phyloP scores from a whole-genome alignment of 371 early-diverging fungal species.

The Saksenaea vasiformis region DNA sequence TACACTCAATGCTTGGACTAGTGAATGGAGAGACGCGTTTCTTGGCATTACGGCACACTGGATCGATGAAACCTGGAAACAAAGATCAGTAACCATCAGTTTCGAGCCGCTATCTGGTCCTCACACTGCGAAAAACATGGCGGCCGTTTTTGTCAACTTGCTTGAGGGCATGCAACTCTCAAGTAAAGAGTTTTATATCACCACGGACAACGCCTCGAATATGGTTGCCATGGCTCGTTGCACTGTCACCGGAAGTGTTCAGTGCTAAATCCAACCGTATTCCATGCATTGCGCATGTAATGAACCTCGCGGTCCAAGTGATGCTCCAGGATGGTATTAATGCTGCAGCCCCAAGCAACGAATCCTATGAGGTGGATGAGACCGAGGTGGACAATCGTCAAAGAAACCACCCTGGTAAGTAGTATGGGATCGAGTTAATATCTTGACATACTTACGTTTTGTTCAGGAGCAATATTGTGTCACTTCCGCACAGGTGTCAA shows the following conservation, averaged over 20 bases:
- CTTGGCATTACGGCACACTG: conserved; percentile 26
- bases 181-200: conserved; percentile 18
- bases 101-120: conserved; percentile 19
- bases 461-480: too few species aligned
- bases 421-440: too few species aligned
- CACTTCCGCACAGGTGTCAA: too few species aligned
- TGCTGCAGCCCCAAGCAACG: too few species aligned
- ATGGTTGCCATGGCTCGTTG: conserved; percentile 19
- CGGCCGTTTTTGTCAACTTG: conserved; percentile 13
- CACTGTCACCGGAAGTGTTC: too few species aligned
- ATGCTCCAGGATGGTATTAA: too few species aligned
- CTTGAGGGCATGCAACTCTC: conserved; percentile 14
- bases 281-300: background rate
- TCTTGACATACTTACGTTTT: too few species aligned
- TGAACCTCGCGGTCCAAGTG: background rate
- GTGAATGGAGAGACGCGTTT: conserved; percentile 16
- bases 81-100: conserved; percentile 17
- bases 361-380: too few species aligned
- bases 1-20: conserved; percentile 25
- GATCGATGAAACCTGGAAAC: conserved; percentile 18
- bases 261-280: background rate
- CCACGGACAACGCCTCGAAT: conserved; percentile 27
- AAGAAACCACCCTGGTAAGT: too few species aligned
- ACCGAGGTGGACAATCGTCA: too few species aligned
- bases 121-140: conserved; percentile 18